A percentile compares a stretch with the other conserved stretches of the same genome.
phyloP scores from a whole-genome alignment of 2,329 filamentous ascomycete species.

The Catunica adiposa region DNA sequence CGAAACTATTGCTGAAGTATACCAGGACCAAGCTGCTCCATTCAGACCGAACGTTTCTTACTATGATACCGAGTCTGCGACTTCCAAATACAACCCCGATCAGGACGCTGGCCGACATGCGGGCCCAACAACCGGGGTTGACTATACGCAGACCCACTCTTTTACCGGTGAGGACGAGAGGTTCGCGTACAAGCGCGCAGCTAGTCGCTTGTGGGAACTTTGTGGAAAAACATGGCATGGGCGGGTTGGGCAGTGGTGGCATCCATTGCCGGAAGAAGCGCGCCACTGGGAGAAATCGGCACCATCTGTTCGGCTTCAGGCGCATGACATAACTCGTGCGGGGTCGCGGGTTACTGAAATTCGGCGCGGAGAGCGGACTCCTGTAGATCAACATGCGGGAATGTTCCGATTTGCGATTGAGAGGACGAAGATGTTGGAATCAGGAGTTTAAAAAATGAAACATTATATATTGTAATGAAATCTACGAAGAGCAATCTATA shows the following conservation, averaged over 20 bases:
- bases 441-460: neutral
- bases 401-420: conserved; percentile 10
- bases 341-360: conserved; percentile 10
- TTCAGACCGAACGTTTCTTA: conserved; percentile 65
- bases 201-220: conserved; percentile 68
- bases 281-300: conserved; percentile 45
- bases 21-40: conserved; percentile 59
- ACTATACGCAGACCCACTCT: conserved; percentile 50
- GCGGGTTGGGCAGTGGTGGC: conserved; percentile 47
- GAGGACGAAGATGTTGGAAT: conserved; percentile 1
- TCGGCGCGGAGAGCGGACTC: conserved; percentile 2
- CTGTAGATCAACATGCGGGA: conserved; percentile 10
- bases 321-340: conserved; percentile 4
- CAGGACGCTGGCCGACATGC: conserved; percentile 39
- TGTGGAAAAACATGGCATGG: conserved; percentile 58
- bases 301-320: conserved; percentile 6
- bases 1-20: conserved; percentile 44
- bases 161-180: conserved; percentile 70
- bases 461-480: neutral
- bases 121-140: conserved; percentile 20
- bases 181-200: conserved; percentile 65
- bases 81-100: conserved; percentile 36
- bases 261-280: conserved; percentile 44
- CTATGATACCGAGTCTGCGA: conserved; percentile 34
- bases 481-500: no score